Evolutionary conservation across 2,329 filamentous ascomycete genomes (phyloP), one percentile per base, ranked within the genome.

Genomic region (Aureobasidium sp.): DNA sequence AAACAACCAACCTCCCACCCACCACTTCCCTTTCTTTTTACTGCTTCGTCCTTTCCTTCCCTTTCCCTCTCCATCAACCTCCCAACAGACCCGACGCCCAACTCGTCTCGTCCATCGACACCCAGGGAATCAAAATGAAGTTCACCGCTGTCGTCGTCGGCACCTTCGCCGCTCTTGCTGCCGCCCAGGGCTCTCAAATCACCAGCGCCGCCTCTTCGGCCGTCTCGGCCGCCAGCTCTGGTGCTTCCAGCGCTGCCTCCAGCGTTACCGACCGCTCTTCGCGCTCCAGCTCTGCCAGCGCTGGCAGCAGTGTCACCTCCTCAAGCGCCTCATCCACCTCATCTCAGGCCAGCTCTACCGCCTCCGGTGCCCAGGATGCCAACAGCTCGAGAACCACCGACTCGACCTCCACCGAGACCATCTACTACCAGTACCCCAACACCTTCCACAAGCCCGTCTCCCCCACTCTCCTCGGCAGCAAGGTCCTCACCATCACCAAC

Each of bases 351-450:
- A 36, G 29, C 15, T 29, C 56, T 12, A 13, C 29, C 23, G 15
- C 55, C 10, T 37, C 42, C 10, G 10, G 12, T 37, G 34, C 34
- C 13, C 2, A 37, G 34, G 34, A 37, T 2, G 5, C 32, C 13
- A 10, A 34, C 32, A 34, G 32, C 32, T 34, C 32, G 7, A 34
- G 8, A 8, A 44, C 56, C 36, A 34, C 17, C 57, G n/a, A 47
- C 46, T 20, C 34, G 13, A 36, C 41, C 57, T 23, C 34, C 34
- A 60, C 57, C 23, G 41, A 46, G 44, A 60, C 57, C 46, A 42
- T 60, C 57, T 60, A 41, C 57, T 60, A 60, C 57, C 34, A 60
- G 46, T 60, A 60, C 57, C 57, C 57, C 57, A 60, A 60, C 57
- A 60, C 57, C 36, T 60, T 60, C 57, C 57, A 60, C 57, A 60